Conservation (phyloP, 306 rosid species). For the Cicer yamashitae region DNA sequence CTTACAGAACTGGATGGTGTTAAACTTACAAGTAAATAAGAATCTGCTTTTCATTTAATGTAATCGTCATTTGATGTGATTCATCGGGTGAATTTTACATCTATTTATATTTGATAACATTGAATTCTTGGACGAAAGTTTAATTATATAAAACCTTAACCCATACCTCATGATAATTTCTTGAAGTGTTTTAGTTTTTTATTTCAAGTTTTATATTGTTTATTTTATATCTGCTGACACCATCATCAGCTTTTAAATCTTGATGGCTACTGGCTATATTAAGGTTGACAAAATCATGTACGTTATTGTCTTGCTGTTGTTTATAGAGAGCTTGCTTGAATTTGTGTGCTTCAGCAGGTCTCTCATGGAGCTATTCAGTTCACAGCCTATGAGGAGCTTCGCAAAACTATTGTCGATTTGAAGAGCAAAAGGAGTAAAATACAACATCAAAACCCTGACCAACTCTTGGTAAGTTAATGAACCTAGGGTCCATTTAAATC, state of each 20-base stretch:
- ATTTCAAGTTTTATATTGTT: conserved; percentile 12
- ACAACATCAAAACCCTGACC: conserved; percentile 54
- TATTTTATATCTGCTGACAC: conserved; percentile 8
- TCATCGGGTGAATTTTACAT: not conserved
- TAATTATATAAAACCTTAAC: conserved; percentile 6
- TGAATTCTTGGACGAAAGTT: not conserved
- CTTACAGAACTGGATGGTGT: not conserved
- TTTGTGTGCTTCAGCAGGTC: conserved; percentile 66
- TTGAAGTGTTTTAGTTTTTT: conserved; percentile 17
- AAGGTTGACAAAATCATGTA: conserved; percentile 15
- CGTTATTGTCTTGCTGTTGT: conserved; percentile 15
- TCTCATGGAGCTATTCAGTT: conserved; percentile 97
- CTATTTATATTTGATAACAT: not conserved
- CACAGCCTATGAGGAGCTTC: conserved; percentile 88
- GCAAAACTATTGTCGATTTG: conserved; percentile 63
- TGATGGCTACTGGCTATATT: conserved; percentile 16
- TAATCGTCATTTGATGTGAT: not conserved
- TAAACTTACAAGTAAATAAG: not conserved
- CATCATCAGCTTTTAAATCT: not conserved
- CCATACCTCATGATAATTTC: conserved; percentile 18
- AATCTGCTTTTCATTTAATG: conserved; percentile 9
- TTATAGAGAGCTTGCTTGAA: conserved; percentile 29
- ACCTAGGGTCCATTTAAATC: conserved; percentile 33
- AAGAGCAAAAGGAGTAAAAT: conserved; percentile 54
- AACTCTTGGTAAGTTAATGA: conserved; percentile 63